A percentile compares a stretch with the other conserved stretches of the same genome.
phyloP scores from a whole-genome alignment of 192 early-diverging fungal species.

The Backusella australiensis region DNA sequence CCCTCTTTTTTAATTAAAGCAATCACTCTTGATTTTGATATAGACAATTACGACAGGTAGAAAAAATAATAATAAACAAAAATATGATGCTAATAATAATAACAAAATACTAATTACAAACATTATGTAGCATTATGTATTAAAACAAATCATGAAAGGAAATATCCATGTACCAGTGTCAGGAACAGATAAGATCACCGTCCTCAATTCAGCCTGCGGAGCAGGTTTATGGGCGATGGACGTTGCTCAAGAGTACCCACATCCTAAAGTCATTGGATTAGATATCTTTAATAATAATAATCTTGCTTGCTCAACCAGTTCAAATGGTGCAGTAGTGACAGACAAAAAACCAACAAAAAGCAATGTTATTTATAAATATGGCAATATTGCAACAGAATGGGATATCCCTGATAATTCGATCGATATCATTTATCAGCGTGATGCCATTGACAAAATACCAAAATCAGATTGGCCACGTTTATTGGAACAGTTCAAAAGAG shows the following conservation, averaged over 20 bases:
- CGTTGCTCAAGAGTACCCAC: slow-evolving; percentile 17
- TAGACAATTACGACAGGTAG: slow-evolving; percentile 32
- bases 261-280: slow-evolving; percentile 18
- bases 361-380: slow-evolving; percentile 31
- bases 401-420: slow-evolving; percentile 21
- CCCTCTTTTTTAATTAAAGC: not conserved
- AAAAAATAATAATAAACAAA: not conserved
- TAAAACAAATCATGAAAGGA: slow-evolving; percentile 21
- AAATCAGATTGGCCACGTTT: slow-evolving; percentile 23
- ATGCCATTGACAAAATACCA: slow-evolving; percentile 11
- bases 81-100: not conserved
- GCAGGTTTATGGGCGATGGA: slow-evolving; percentile 33
- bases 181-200: not conserved
- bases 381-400: slow-evolving; percentile 20
- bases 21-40: not conserved
- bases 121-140: slow-evolving; percentile 25
- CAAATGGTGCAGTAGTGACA: not conserved
- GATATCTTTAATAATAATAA: slow-evolving; percentile 8
- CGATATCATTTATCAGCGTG: slow-evolving; percentile 28
- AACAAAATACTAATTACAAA: not conserved
- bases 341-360: not conserved
- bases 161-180: not conserved
- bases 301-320: not conserved
- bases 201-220: slow-evolving; percentile 21
- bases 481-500: slow-evolving; percentile 38